Evolutionary conservation across 257 asterid species (phyloP).

Genomic region (Fraxinus excelsior): DNA sequence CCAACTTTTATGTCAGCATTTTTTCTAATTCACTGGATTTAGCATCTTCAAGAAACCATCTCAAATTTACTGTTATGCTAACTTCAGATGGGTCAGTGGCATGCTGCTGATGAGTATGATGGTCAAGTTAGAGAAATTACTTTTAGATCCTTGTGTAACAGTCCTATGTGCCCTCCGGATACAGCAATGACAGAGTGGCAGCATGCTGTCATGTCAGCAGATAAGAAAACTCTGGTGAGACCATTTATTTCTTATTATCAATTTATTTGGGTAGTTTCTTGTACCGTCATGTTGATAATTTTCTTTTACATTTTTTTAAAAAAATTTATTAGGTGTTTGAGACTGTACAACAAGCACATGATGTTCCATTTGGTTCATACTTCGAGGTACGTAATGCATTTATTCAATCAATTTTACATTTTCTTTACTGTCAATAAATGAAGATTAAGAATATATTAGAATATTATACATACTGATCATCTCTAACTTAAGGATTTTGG

Average conservation of each 20-base stretch:
- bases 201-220: slow-evolving; percentile 65
- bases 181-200: slow-evolving; percentile 89
- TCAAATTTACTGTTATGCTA: slow-evolving; percentile 28
- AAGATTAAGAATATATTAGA: slow-evolving; percentile 1
- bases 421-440: slow-evolving; percentile 7
- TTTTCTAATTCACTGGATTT: slow-evolving; percentile 18
- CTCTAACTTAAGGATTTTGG: neutral
- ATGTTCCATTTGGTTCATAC: slow-evolving; percentile 93
- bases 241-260: slow-evolving; percentile 5
- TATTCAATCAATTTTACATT: slow-evolving; percentile 22
- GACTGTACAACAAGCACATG: slow-evolving; percentile 86
- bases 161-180: slow-evolving; percentile 97
- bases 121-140: slow-evolving; percentile 89
- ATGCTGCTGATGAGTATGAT: slow-evolving; percentile 69
- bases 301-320: slow-evolving; percentile 2
- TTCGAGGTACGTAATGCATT: slow-evolving; percentile 66
- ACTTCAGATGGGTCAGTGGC: slow-evolving; percentile 79
- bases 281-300: slow-evolving; percentile 15
- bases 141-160: slow-evolving; percentile 67
- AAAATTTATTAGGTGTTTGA: slow-evolving; percentile 64
- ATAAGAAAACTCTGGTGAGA: slow-evolving; percentile 69
- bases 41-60: slow-evolving; percentile 13
- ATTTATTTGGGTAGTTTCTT: neutral
- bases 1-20: neutral
- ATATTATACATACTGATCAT: neutral